Evolutionary conservation across 805 yeast genomes (phyloP).

Genomic region (Blastobotrys attinorum): DNA sequence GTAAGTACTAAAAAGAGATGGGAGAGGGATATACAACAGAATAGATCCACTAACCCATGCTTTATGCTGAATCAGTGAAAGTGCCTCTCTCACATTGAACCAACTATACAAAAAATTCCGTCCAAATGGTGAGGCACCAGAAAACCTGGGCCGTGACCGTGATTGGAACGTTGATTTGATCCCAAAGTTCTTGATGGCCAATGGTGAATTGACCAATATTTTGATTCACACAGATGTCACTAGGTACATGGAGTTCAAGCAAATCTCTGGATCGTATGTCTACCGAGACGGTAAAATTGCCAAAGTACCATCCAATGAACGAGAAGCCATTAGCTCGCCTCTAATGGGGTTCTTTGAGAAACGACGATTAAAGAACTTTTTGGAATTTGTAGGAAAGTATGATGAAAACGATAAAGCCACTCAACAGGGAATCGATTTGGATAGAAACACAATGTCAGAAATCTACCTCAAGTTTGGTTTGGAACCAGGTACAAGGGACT

Average conservation of each 20-base stretch:
- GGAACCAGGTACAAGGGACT: slow-evolving; percentile 89
- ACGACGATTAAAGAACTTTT: slow-evolving; percentile 85
- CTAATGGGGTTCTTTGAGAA: slow-evolving; percentile 95
- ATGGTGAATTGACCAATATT: slow-evolving; percentile 94
- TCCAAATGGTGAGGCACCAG: slow-evolving; percentile 58
- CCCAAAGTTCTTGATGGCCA: slow-evolving; percentile 95
- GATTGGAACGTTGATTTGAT: slow-evolving; percentile 98
- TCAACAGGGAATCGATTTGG: slow-evolving; percentile 77
- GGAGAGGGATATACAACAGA: not conserved
- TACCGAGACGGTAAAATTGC: slow-evolving; percentile 85
- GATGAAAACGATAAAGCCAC: slow-evolving; percentile 71
- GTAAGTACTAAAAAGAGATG: no score
- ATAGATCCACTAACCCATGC: not conserved
- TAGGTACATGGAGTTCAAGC: slow-evolving; percentile 91
- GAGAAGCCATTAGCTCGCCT: slow-evolving; percentile 85
- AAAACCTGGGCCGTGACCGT: slow-evolving; percentile 77
- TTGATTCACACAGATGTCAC: slow-evolving; percentile 94
- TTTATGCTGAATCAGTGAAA: no score
- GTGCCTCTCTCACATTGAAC: slow-evolving; percentile 29
- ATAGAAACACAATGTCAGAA: slow-evolving; percentile 83
- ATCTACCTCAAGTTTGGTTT: slow-evolving; percentile 83
- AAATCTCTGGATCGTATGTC: slow-evolving; percentile 91
- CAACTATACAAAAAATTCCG: slow-evolving; percentile 77
- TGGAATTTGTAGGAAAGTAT: slow-evolving; percentile 79
- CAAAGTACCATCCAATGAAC: slow-evolving; percentile 87